These are phyloP conservation scores for Tripterygium wilfordii DNA, from an alignment of 177 flowering plant species.

Conservation along the genomic window DNA sequence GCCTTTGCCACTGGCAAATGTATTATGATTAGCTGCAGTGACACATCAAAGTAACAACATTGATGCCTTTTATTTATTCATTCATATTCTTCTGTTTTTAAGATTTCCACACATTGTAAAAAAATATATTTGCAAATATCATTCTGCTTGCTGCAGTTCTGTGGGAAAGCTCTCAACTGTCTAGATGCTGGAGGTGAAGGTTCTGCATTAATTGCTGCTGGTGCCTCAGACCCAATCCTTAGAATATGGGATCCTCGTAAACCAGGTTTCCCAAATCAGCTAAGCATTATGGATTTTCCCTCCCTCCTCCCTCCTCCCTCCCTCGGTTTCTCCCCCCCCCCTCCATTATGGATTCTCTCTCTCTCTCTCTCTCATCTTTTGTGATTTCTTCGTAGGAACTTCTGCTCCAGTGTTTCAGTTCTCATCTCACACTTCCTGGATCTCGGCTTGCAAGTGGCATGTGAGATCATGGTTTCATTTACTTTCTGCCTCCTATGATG, in stretches of 20 bases:
- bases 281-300: no score
- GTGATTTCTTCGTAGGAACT: conserved; percentile 40
- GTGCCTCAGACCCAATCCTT: conserved; percentile 77
- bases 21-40: no score
- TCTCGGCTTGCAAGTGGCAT: conserved; percentile 96
- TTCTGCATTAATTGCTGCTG: conserved; percentile 80
- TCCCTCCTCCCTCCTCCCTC: no score
- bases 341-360: no score
- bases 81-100: no score
- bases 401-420: conserved; percentile 78
- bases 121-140: no score
- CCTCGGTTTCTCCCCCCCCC: no score
- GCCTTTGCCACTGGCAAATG: not conserved
- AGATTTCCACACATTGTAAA: no score
- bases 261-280: conserved; percentile 47
- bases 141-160: conserved; percentile 55
- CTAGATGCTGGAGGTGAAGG: conserved; percentile 90
- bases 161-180: conserved; percentile 75
- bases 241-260: conserved; percentile 98
- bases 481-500: conserved; percentile 83
- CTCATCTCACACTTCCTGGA: conserved; percentile 82
- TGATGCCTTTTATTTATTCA: no score
- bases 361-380: conserved; percentile 1
- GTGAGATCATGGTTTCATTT: conserved; percentile 66
- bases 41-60: no score